Base-by-base conservation (phyloP, 1,139 yeast species). In the Groenewaldozyma sp. region DNA sequence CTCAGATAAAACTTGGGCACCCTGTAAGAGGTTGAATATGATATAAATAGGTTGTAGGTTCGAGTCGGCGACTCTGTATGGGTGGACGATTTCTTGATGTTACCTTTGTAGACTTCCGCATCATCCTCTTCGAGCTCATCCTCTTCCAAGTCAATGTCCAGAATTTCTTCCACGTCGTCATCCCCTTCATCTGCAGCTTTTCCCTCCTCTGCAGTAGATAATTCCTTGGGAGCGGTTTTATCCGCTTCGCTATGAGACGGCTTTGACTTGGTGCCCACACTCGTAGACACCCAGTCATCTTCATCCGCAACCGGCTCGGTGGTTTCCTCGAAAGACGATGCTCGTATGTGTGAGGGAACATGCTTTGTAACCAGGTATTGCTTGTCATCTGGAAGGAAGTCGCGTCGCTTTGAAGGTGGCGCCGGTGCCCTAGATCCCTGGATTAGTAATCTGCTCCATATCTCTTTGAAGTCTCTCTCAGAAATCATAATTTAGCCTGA, bases 1-100 rank as follows among this genome's bases (percentile, higher is more conserved):
- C 86, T 86, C 39, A 91, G 65, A 55, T 87, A 93, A 71, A 93
- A 71, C 66, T 93, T 87, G 28, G 99, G 99, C 5, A 93, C 98
- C 33, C 97, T 71, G 59, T 91, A 91, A 2, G 95, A 83, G 0
- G 98, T 88, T 17, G 95, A 86, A 59, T 91, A 91, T 6, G 94
- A 76, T 53, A 91, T 87, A 64, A 81, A 91, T 41, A 91, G 65
- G 60, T 91, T 95, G 59, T 88, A 91, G 48, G 77, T 76, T 47
- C 98, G 70, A 53, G 74, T 71, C 57, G 64, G 42, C 54, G 64
- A 49, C 52, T 53, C 37, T 31, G 54, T 56, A 52, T 32, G 53
- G 7, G 43, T 41, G 35, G 31, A 39, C 41, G 36, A 24, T 28
- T 14, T 10, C 48, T 43, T 26, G 50, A 49, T 2, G 56, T 47